phyloP scores from a whole-genome alignment of 2,329 filamentous ascomycete species.

The Aspergillus viridinutans region DNA sequence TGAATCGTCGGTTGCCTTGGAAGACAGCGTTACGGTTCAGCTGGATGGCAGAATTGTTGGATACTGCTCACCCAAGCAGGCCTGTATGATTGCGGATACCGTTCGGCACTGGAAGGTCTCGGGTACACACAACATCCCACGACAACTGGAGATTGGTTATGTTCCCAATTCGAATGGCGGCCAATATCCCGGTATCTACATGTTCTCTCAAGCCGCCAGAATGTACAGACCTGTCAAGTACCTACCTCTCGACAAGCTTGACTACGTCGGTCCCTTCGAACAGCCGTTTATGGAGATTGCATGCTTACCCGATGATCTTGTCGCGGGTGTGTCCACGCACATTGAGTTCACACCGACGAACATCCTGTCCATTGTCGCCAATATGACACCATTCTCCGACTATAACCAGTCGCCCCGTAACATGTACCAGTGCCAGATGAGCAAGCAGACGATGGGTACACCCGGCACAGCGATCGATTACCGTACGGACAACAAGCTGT shows the following conservation, averaged over 20 bases:
- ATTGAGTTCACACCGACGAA: slow-evolving; percentile 93
- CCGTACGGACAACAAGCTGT: slow-evolving; percentile 95
- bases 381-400: slow-evolving; percentile 98
- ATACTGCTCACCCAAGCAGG: slow-evolving; percentile 82
- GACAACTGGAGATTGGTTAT: slow-evolving; percentile 85
- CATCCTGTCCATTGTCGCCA: slow-evolving; percentile 94
- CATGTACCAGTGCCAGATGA: slow-evolving; percentile 99
- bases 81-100: slow-evolving; percentile 75
- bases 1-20: slow-evolving; percentile 70
- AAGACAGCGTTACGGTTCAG: slow-evolving; percentile 83
- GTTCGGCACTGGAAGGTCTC: slow-evolving; percentile 95
- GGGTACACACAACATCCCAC: slow-evolving; percentile 72
- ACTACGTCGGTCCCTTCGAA: slow-evolving; percentile 88
- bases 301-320: slow-evolving; percentile 79
- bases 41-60: slow-evolving; percentile 86
- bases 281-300: slow-evolving; percentile 99
- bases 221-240: slow-evolving; percentile 94
- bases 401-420: slow-evolving; percentile 98
- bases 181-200: slow-evolving; percentile 94
- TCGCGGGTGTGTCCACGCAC: slow-evolving; percentile 85
- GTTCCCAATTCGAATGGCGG: slow-evolving; percentile 83
- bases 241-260: slow-evolving; percentile 75
- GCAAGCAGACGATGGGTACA: slow-evolving; percentile 98
- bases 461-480: slow-evolving; percentile 78
- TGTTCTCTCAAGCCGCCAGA: slow-evolving; percentile 77